These are phyloP conservation scores for Monilinia laxa DNA, from an alignment of 2,329 filamentous ascomycete species.

Conservation along the genomic window DNA sequence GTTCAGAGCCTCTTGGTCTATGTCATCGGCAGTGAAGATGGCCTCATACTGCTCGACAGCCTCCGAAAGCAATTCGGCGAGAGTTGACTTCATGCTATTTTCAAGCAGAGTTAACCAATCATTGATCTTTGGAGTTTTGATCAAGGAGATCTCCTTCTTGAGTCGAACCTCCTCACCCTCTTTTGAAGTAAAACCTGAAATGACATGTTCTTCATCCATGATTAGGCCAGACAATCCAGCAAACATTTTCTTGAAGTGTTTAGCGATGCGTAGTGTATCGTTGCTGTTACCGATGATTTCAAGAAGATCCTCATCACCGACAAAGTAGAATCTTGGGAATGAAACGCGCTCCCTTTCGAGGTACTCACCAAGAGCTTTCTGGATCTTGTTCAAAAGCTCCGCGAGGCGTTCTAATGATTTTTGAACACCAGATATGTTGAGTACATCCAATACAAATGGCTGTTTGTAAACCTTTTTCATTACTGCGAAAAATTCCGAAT, in stretches of 20 bases:
- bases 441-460: conserved; percentile 90
- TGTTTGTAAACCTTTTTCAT: conserved; percentile 99
- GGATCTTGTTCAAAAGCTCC: conserved; percentile 98
- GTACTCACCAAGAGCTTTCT: conserved; percentile 97
- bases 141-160: conserved; percentile 86
- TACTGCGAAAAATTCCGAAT: conserved; percentile 96
- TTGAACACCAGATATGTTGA: conserved; percentile 93
- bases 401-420: conserved; percentile 93
- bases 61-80: conserved; percentile 86
- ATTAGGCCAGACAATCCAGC: conserved; percentile 87
- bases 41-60: conserved; percentile 79
- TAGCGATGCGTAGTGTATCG: conserved; percentile 91
- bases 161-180: conserved; percentile 87
- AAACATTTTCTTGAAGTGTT: conserved; percentile 99
- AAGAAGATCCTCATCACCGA: conserved; percentile 94
- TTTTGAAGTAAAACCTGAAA: conserved; percentile 90
- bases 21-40: conserved; percentile 68
- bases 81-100: conserved; percentile 86
- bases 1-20: conserved; percentile 70
- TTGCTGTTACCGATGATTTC: conserved; percentile 99
- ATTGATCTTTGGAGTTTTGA: conserved; percentile 95
- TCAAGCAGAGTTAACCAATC: conserved; percentile 97
- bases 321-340: conserved; percentile 98
- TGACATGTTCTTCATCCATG: conserved; percentile 87
- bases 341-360: conserved; percentile 96